phyloP scores from a whole-genome alignment of 2,329 filamentous ascomycete species.

The Aspergillus pseudoterreus region DNA sequence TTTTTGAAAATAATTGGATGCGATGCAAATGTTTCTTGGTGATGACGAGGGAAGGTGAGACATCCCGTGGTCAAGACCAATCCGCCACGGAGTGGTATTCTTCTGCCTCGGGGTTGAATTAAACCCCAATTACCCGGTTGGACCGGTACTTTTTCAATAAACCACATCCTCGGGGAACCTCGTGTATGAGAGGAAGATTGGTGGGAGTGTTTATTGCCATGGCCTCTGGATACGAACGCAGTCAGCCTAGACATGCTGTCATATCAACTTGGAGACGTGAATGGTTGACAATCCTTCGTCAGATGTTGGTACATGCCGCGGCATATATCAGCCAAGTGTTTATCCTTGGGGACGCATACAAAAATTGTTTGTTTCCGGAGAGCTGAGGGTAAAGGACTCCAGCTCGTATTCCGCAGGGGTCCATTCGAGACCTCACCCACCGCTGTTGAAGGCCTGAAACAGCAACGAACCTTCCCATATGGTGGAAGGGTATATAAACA shows the following conservation, averaged over 20 bases:
- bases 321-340: not conserved
- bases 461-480: not conserved
- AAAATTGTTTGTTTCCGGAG: not conserved
- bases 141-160: too few relatives aligned
- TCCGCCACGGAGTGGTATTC: not conserved
- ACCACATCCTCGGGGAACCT: too few relatives aligned
- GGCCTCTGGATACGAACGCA: not conserved
- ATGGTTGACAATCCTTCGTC: too few relatives aligned
- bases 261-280: too few relatives aligned
- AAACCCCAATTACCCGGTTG: too few relatives aligned
- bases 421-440: not conserved
- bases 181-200: not conserved
- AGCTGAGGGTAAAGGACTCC: not conserved
- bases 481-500: not conserved
- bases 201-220: not conserved
- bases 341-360: not conserved
- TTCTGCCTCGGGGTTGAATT: too few relatives aligned
- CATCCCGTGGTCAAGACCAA: not conserved
- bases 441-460: too few relatives aligned
- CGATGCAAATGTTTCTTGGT: not conserved
- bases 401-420: not conserved
- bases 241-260: too few relatives aligned
- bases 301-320: not conserved
- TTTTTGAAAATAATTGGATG: not conserved
- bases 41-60: not conserved